These are phyloP conservation scores for Chlorella sp. DNA, from an alignment of 139 green algal species.

Conservation along the genomic window DNA sequence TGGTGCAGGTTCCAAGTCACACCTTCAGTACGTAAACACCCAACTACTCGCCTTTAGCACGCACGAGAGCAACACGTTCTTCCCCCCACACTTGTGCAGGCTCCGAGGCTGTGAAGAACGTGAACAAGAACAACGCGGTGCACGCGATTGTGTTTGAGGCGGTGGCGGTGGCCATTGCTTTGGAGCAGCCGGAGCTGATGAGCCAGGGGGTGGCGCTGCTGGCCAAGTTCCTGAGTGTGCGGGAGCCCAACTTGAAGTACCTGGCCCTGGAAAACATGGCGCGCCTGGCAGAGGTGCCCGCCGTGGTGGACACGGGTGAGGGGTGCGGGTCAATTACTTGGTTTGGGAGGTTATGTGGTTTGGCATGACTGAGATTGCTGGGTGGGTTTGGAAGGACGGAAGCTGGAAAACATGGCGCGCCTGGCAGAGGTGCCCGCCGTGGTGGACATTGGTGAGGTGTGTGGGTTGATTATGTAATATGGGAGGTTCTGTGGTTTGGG, in stretches of 20 bases:
- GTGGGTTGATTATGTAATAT: too few species aligned
- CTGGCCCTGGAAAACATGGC: conserved; percentile 91
- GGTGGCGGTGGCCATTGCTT: conserved; percentile 80
- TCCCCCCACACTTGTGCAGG: conserved; percentile 5
- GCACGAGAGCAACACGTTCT: neutral
- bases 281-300: conserved; percentile 77
- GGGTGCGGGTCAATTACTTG: too few species aligned
- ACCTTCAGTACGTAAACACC: too few species aligned
- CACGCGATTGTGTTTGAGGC: conserved; percentile 98
- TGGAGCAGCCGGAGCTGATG: conserved; percentile 76
- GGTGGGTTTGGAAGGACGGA: conserved; percentile 87
- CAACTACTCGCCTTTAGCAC: too few species aligned
- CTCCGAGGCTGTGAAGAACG: conserved; percentile 71
- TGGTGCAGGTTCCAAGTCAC: too few species aligned
- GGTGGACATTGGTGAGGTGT: conserved; percentile 33
- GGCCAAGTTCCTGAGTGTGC: conserved; percentile 71
- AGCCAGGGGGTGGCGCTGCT: conserved; percentile 67
- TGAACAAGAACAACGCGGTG: conserved; percentile 98
- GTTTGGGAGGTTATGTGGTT: too few species aligned
- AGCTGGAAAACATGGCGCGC: conserved; percentile 86
- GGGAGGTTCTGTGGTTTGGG: neutral
- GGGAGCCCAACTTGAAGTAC: conserved; percentile 94
- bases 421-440: conserved; percentile 76
- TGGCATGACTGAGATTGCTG: too few species aligned
- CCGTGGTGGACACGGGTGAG: conserved; percentile 49